Evolutionary conservation across 2,329 filamentous ascomycete species (phyloP).

Genomic region (Penicillium aurantiogriseum): DNA sequence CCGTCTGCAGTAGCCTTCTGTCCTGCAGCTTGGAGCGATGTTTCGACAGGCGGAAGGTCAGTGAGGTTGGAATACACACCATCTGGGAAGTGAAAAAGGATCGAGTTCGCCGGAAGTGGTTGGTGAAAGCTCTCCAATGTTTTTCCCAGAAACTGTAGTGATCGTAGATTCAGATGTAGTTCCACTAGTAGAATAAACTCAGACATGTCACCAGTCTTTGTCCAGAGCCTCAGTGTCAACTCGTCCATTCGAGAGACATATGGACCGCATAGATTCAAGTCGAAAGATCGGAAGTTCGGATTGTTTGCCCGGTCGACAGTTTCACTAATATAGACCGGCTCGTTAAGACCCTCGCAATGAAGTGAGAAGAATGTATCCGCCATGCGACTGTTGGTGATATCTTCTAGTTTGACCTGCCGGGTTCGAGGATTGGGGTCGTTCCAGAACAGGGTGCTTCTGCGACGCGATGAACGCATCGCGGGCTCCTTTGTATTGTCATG

Average conservation of each 20-base stretch:
- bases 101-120: constrained; percentile 74
- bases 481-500: constrained; percentile 18
- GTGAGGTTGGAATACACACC: constrained; percentile 76
- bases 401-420: constrained; percentile 73
- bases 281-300: constrained; percentile 83
- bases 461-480: constrained; percentile 34
- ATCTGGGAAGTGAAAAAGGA: constrained; percentile 82
- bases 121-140: constrained; percentile 63
- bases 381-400: constrained; percentile 67
- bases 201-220: constrained; percentile 54
- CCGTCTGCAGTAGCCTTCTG: constrained; percentile 43
- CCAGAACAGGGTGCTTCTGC: constrained; percentile 64
- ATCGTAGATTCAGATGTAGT: constrained; percentile 67
- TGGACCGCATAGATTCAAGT: constrained; percentile 64
- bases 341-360: constrained; percentile 63
- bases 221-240: constrained; percentile 73
- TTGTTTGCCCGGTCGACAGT: constrained; percentile 77
- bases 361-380: constrained; percentile 89
- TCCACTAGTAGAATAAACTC: constrained; percentile 67
- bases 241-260: constrained; percentile 63
- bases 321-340: constrained; percentile 90
- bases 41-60: constrained; percentile 58
- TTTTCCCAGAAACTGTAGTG: constrained; percentile 75
- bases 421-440: constrained; percentile 56
- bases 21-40: constrained; percentile 13